Evolutionary conservation across 176 grass and related monocot species (phyloP), one percentile per base, ranked within the genome.

Genomic region (Neostapfia colusana): DNA sequence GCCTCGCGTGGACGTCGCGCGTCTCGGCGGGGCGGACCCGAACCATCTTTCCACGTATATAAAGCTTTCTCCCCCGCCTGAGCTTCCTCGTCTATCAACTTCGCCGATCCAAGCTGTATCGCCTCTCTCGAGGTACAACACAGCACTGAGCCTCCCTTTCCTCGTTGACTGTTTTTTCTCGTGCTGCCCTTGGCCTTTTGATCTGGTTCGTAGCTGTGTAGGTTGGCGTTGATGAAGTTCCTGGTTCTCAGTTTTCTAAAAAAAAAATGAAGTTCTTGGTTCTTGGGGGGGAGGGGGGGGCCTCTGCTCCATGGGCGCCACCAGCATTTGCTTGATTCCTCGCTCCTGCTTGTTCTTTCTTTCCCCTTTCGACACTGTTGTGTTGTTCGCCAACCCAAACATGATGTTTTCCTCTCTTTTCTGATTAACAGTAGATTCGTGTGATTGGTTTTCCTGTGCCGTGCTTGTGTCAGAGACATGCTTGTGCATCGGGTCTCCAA

Each of bases 401-500:
- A 13, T 18, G 0, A 20, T 38, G 4, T 40, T 16, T 74, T 15
- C 44, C 23, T 46, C 28, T 20, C 54, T 2, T 2, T 20, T 53
- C 50, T 21, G 55, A 75, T 70, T 79, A 17, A 72, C 66, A 67
- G 78, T 45, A 11, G 40, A 78, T 65, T 38, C 40, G 7, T 51
- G 83, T 54, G 23, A 18, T 7, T 53, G 42, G 72, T 35, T 78
- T 82, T 62, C 18, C 51, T 59, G 73, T 27, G 67, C 85, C 51
- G 59, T 24, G 26, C 63, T 28, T 10, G 62, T 79, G 85, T 87
- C 79, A 72, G 79, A 60, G 3, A 21, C 69, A 53, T 69, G 75
- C 59, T 67, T 67, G 59, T 67, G 79, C 85, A 23, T 88, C 25
- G 85, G 85, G 85, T 69, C 24, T 83, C 85, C 62, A 79, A 83